Conservation (phyloP, 805 yeast genomes). For the Myxozyma geophila region DNA sequence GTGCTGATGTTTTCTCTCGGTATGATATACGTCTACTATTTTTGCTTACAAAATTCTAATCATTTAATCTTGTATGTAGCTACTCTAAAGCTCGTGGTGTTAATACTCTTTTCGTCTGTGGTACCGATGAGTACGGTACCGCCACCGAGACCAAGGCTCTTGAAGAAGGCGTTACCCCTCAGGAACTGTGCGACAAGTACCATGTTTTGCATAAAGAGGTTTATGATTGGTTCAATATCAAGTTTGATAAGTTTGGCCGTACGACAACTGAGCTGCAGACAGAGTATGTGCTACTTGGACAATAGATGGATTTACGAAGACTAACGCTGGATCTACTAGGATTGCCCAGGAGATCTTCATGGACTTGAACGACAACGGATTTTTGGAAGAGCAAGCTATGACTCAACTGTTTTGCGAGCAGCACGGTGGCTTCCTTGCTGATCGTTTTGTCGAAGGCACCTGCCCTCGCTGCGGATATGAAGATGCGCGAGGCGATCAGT, state of each 20-base stretch:
- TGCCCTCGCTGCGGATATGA: constrained; percentile 95
- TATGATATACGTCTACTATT: constrained; percentile 57
- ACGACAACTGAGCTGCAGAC: constrained; percentile 93
- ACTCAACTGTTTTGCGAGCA: constrained; percentile 89
- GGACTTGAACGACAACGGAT: constrained; percentile 75
- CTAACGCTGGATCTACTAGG: constrained; percentile 1
- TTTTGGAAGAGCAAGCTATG: constrained; percentile 81
- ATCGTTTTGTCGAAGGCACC: constrained; percentile 94
- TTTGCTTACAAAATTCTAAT: no score
- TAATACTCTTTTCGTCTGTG: constrained; percentile 86
- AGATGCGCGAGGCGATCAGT: constrained; percentile 99
- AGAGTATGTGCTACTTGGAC: constrained; percentile 45
- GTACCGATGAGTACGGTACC: constrained; percentile 99
- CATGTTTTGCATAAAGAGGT: constrained; percentile 84
- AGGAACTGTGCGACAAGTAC: constrained; percentile 88
- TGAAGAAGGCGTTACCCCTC: constrained; percentile 89
- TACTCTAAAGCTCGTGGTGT: constrained; percentile 87
- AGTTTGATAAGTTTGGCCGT: constrained; percentile 93
- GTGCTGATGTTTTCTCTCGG: constrained; percentile 86
- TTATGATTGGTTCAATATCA: constrained; percentile 96
- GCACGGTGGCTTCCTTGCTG: constrained; percentile 92
- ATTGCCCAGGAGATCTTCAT: constrained; percentile 93
- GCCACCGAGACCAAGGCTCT: constrained; percentile 98
- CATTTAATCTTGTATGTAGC: constrained; percentile 46
- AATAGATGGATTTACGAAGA: background rate